A percentile compares a stretch with the other conserved stretches of the same genome.
Evolutionary conservation across 805 yeast genomes (phyloP).

Genomic region (Suhomyces sp.): DNA sequence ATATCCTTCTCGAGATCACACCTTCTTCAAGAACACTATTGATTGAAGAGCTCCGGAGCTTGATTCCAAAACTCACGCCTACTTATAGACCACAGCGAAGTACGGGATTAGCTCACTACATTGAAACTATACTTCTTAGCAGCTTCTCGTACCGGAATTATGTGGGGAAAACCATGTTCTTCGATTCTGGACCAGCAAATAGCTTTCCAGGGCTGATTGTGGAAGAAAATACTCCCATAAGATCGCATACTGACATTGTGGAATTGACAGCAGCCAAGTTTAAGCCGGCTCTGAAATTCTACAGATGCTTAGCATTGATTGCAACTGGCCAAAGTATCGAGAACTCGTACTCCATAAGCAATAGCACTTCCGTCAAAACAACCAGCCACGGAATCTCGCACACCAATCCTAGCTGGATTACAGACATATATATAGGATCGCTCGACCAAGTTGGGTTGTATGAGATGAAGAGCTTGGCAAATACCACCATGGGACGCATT

Average conservation of each 20-base stretch:
- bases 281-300: constrained; percentile 26
- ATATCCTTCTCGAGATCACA: constrained; percentile 9
- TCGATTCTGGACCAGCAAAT: constrained; percentile 41
- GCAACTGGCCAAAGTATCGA: constrained; percentile 27
- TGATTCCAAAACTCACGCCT: constrained; percentile 23
- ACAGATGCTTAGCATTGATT: constrained; percentile 23
- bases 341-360: constrained; percentile 14
- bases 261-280: constrained; percentile 27
- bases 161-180: constrained; percentile 27
- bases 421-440: constrained; percentile 35
- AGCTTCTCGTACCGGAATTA: constrained; percentile 18
- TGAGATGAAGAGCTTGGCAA: constrained; percentile 38
- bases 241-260: constrained; percentile 38
- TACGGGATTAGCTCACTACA: constrained; percentile 34
- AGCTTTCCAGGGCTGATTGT: constrained; percentile 35
- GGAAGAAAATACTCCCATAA: constrained; percentile 13
- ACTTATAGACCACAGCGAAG: constrained; percentile 32
- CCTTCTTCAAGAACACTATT: constrained; percentile 8
- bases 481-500: constrained; percentile 33
- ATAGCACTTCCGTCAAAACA: constrained; percentile 18
- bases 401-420: constrained; percentile 21
- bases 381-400: constrained; percentile 13
- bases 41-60: constrained; percentile 7
- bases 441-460: constrained; percentile 42
- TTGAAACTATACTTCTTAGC: constrained; percentile 21